Evolutionary conservation across 2,329 filamentous ascomycete species (phyloP), one percentile per base, ranked within the genome.

Genomic region (Hymenoscyphus fructigenus): DNA sequence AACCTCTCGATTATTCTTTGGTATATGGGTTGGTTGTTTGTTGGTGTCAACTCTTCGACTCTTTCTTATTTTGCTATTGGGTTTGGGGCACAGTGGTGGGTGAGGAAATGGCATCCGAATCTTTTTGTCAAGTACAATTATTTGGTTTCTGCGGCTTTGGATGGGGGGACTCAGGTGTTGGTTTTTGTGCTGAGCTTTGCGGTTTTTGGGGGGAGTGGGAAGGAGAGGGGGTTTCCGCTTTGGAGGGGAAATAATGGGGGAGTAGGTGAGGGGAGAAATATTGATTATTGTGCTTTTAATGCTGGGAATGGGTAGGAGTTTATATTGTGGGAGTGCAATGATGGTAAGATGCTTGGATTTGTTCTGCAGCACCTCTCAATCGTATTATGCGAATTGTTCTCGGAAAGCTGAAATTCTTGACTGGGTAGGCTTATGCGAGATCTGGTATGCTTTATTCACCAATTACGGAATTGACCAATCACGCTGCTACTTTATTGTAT

Each of bases 91-190:
- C 76, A 80, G 61, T 74, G 72, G 41, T 80, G 73, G 60, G 69
- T 79, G n/a, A 70, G 78, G 73, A 82, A 87, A 65, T 82, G 84
- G 67, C 88, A 83, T 76, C 84, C 83, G 5, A 88, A 86, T 44
- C 91, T 89, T 88, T 92, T 90, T 88, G 79, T 90, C 77, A 87
- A 89, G 75, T 92, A 91, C 79, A 92, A 92, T 79, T 92, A 92
- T 75, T 83, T 91, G 72, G 85, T 88, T 0, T 91, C 88, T 17
- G 89, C 89, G 0, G 90, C 87, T 0, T 79, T 92, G 36, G 90
- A 92, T 75, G 85, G 85, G 60, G 90, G 89, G 15, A 81, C 91
- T 9, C 85, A 88, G 15, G 75, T 91, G 14, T 84, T 83, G 44
- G 89, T 88, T 0, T 84, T 92, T 41, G 75, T 92, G 63, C 87